These are phyloP conservation scores for Echinochloa phyllopogon DNA, from an alignment of 176 grass and related monocot genomes.

Conservation along the genomic window DNA sequence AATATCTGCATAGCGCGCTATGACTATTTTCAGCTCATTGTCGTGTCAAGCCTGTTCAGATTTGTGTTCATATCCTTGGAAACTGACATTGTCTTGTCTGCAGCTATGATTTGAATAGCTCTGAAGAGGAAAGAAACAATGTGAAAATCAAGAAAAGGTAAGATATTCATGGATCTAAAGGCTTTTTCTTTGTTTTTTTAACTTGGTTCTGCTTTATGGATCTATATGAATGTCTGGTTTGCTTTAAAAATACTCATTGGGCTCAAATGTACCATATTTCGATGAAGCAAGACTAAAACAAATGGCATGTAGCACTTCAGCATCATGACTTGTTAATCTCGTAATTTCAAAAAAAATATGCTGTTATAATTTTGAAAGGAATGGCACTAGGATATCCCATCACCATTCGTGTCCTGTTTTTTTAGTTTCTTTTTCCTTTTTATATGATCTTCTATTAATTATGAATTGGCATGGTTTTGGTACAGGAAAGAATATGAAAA, in stretches of 20 bases:
- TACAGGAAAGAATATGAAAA: constrained; percentile 98
- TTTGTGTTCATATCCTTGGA: constrained; percentile 9
- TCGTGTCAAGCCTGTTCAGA: constrained; percentile 13
- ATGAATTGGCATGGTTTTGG: constrained; percentile 26
- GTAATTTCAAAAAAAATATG: constrained; percentile 20
- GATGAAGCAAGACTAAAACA: background rate
- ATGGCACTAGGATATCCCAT: background rate
- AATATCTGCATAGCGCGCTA: background rate
- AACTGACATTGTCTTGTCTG: constrained; percentile 44
- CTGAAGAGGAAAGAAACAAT: constrained; percentile 65
- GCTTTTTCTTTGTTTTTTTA: background rate
- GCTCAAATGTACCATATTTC: background rate
- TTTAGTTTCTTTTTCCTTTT: background rate
- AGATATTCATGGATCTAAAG: constrained; percentile 13
- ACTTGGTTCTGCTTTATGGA: background rate
- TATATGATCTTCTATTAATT: background rate
- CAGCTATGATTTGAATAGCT: constrained; percentile 87
- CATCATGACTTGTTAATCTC: constrained; percentile 20
- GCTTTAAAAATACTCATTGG: constrained; percentile 3
- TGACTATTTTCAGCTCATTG: background rate
- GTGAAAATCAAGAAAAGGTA: constrained; percentile 86
- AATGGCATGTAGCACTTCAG: constrained; percentile 20
- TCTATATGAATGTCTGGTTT: constrained; percentile 26
- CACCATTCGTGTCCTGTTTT: constrained; percentile 4
- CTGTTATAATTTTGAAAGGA: constrained; percentile 29